Evolutionary conservation across 352 stramenopile species (phyloP), one percentile per base, ranked within the genome.

Genomic region (Globisporangium emineosum): DNA sequence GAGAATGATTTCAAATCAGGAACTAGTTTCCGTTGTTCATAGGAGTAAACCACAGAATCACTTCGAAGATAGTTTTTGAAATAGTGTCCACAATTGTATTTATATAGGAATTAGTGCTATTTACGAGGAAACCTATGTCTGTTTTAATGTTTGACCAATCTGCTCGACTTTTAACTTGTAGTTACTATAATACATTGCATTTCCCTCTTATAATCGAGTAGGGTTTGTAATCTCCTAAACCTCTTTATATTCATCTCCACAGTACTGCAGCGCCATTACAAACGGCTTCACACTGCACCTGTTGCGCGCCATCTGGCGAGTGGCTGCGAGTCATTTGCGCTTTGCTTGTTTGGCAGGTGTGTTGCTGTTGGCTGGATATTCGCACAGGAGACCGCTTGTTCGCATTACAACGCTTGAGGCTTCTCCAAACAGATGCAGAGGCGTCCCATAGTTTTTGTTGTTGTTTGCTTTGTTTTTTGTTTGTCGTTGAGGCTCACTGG

Each of bases 201-300:
- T 42, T 4, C 12, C 17, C 2, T 40, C 35, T 15, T n/a, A n/a
- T 6, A 42, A 42, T 42, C 12, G 35, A 17, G 35, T 0, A 37
- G 10, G 33, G 1, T 37, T 8, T 37, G 12, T 42, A 17, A 42
- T 5, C 35, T 15, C 12, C 17, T 17, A 42, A 6, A 42, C 35
- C 35, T 42, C 10, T 42, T 17, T 42, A 42, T 4, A 15, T 30
- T 23, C 6, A 1, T 5, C 21, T 56, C 29, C 6, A 42, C 27
- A 9, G 29, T 58, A 13, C 23, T 47, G 7, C 17, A 1, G 13
- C 17, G 4, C 13, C 52, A 58, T 58, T 58, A 58, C 52, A 33
- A 58, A 58, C 52, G 30, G 52, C 30, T 58, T 58, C 52, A 58
- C 30, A 5, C 52, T 43, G 30, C 30, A 45, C 52, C 52, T 58